A percentile compares a stretch with the other conserved stretches of the same genome.
phyloP scores from a whole-genome alignment of 75 land plant genomes.

The Adiantum capillusveneris region DNA sequence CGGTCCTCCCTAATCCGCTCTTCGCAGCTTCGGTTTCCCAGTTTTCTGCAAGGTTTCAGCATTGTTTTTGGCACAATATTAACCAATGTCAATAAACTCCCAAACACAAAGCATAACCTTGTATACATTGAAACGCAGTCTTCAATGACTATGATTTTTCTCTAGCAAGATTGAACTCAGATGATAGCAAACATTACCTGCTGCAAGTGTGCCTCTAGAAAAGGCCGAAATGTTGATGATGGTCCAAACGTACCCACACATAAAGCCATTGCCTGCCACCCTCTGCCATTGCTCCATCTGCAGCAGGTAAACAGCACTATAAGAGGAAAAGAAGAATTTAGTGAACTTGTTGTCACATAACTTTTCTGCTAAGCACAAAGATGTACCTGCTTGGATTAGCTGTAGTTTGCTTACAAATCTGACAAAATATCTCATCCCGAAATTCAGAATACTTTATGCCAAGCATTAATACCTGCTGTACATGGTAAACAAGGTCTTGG shows the following conservation, averaged over 20 bases:
- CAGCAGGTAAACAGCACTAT: no score
- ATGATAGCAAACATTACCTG: constrained; percentile 7
- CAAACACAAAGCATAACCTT: no score
- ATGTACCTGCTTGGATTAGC: constrained; percentile 15
- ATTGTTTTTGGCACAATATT: no score
- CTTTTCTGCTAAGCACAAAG: neutral
- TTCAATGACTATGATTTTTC: no score
- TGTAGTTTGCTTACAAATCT: constrained; percentile 19
- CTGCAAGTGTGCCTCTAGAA: constrained; percentile 13
- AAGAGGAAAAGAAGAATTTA: no score
- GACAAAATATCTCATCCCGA: constrained; percentile 17
- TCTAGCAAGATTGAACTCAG: no score
- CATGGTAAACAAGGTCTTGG: constrained; percentile 1
- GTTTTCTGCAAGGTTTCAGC: no score
- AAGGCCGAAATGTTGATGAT: constrained; percentile 6
- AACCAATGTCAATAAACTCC: no score
- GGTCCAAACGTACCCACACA: constrained; percentile 18
- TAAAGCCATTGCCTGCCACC: constrained; percentile 21
- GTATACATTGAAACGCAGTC: no score
- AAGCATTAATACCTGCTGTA: constrained; percentile 11
- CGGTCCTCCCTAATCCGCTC: no score
- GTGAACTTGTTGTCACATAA: no score
- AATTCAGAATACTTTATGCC: constrained; percentile 9
- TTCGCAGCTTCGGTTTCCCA: no score
- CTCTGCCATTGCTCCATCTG: constrained; percentile 11